phyloP scores from a whole-genome alignment of 108 stramenopile genomes.

The Cyclostephanos tholiformis region DNA sequence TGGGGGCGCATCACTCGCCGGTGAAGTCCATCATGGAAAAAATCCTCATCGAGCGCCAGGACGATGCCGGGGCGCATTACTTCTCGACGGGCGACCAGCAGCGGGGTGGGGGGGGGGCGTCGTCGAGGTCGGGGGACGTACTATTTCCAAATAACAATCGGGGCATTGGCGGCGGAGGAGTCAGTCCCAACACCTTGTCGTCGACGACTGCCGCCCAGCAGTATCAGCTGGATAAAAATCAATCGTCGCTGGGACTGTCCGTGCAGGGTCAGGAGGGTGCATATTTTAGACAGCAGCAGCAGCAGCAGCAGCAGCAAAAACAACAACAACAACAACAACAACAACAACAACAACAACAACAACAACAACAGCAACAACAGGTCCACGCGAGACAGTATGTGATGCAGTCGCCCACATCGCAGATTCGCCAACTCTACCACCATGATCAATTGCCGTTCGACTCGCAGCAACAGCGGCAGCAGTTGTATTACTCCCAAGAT shows the following conservation, averaged over 20 bases:
- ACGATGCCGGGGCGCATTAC: constrained; percentile 22
- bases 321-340: not conserved
- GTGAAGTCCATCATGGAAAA: constrained; percentile 32
- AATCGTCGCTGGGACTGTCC: not conserved
- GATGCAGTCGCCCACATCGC: not conserved
- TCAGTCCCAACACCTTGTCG: not conserved
- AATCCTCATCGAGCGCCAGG: constrained; percentile 13
- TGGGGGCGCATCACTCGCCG: not conserved
- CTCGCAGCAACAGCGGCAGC: constrained; percentile 32
- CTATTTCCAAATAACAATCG: constrained; percentile 1
- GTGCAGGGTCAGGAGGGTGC: not conserved
- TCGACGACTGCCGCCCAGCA: constrained; percentile 18
- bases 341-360: not conserved
- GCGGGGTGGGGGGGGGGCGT: not conserved
- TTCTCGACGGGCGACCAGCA: constrained; percentile 9
- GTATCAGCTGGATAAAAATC: constrained; percentile 3
- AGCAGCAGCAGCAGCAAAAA: constrained; percentile 35
- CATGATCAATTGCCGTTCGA: constrained; percentile 12
- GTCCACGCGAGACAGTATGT: constrained; percentile 3
- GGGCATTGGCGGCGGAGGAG: constrained; percentile 2
- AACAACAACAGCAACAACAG: not conserved
- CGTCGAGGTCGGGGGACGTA: not conserved
- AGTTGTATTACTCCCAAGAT: not conserved
- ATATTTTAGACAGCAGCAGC: constrained; percentile 26
- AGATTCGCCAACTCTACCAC: constrained; percentile 6